Percentiles rank a stretch among this genome's conserved stretches.
Evolutionary conservation across 139 green algal species (phyloP).

Genomic region (Asterochloris sp.): DNA sequence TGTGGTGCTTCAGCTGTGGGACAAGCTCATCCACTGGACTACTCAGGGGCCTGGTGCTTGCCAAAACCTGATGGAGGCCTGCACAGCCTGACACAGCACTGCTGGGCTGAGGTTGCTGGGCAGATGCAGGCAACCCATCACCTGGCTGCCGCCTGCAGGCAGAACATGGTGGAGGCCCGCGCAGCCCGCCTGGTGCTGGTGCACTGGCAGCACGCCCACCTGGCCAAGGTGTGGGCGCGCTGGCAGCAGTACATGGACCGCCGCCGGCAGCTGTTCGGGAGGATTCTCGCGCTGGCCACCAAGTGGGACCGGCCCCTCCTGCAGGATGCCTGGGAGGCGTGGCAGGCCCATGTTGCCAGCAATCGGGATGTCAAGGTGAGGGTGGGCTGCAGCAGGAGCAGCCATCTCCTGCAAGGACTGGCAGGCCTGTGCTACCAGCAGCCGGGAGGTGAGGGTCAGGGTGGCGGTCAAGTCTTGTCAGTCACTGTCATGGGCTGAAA

Average conservation of each 20-base stretch:
- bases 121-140: too few species aligned
- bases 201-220: constrained; percentile 14
- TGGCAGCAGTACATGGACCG: constrained; percentile 16
- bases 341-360: neutral
- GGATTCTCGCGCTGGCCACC: neutral
- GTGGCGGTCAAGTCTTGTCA: too few species aligned
- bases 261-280: neutral
- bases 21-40: too few species aligned
- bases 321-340: neutral
- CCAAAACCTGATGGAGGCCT: constrained; percentile 4
- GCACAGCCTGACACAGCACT: too few species aligned
- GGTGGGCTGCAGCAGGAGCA: too few species aligned
- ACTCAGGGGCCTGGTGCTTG: neutral
- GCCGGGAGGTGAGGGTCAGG: too few species aligned
- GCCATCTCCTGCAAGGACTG: too few species aligned
- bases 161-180: constrained; percentile 4
- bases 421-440: too few species aligned
- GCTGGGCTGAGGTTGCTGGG: too few species aligned
- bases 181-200: constrained; percentile 6
- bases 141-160: neutral
- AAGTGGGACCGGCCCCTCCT: constrained; percentile 8
- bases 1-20: too few species aligned
- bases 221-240: constrained; percentile 15
- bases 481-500: too few species aligned
- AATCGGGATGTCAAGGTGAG: neutral